Evolutionary conservation across 148 eudicot species (phyloP).

Genomic region (Rhododendron henanense): DNA sequence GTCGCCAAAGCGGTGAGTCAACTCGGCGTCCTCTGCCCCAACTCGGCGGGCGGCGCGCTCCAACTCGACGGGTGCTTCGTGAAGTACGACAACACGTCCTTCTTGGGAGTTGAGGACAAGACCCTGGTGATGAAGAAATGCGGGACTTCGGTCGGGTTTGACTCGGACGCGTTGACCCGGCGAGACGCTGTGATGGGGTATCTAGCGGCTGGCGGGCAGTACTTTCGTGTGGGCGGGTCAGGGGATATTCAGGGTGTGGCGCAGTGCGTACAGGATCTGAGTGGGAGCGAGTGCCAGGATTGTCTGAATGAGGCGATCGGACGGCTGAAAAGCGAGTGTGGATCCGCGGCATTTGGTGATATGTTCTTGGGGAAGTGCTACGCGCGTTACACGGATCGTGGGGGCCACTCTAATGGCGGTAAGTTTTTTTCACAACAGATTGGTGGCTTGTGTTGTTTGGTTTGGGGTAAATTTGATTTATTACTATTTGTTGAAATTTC

Average conservation of each 20-base stretch:
- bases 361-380: slow-evolving; percentile 56
- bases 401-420: slow-evolving; percentile 17
- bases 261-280: slow-evolving; percentile 54
- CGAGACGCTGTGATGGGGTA: slow-evolving; percentile 29
- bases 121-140: slow-evolving; percentile 36
- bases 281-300: slow-evolving; percentile 46
- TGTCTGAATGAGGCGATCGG: slow-evolving; percentile 45
- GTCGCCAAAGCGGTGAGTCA: slow-evolving; percentile 29
- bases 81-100: slow-evolving; percentile 45
- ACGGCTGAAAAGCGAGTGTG: slow-evolving; percentile 42
- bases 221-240: slow-evolving; percentile 34
- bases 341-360: slow-evolving; percentile 36
- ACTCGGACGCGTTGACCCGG: slow-evolving; percentile 21
- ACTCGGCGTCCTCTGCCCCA: slow-evolving; percentile 29
- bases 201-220: slow-evolving; percentile 23
- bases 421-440: not conserved
- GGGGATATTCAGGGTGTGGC: slow-evolving; percentile 40
- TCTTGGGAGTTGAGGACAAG: slow-evolving; percentile 51
- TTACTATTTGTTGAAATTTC: not conserved
- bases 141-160: slow-evolving; percentile 31
- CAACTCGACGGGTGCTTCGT: slow-evolving; percentile 55
- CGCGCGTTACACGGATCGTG: slow-evolving; percentile 34
- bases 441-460: not conserved
- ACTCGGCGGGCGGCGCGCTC: slow-evolving; percentile 38
- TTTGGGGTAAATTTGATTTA: not conserved